A percentile compares a stretch with the other conserved stretches of the same genome.
Evolutionary conservation across 2,329 filamentous ascomycete species (phyloP).

Genomic region (Colletotrichum graminicola): DNA sequence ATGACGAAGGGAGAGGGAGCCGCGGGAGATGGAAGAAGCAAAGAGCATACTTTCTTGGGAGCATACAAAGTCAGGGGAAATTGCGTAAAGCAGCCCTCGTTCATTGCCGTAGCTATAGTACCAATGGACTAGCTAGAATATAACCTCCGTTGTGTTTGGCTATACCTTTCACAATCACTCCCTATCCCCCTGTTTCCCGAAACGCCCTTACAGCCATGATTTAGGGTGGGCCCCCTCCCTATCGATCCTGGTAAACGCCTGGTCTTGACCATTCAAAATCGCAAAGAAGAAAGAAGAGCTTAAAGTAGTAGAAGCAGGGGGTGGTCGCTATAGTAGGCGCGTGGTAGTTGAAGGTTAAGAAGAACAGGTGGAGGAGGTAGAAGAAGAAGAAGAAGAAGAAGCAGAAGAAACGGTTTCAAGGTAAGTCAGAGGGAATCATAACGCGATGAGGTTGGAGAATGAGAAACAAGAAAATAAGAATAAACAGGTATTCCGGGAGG

Average conservation of each 20-base stretch:
- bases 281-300: constrained; percentile 14
- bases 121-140: background rate
- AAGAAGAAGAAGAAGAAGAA: constrained; percentile 13
- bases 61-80: background rate
- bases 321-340: constrained; percentile 23
- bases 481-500: background rate
- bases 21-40: too few species aligned
- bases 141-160: background rate
- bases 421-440: constrained; percentile 12
- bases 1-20: background rate
- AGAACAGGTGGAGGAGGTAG: constrained; percentile 3
- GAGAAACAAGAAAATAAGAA: background rate
- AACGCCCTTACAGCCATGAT: constrained; percentile 27
- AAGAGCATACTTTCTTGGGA: background rate
- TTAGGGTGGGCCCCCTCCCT: background rate
- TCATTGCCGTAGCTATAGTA: constrained; percentile 13
- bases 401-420: constrained; percentile 1
- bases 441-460: background rate
- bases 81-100: background rate
- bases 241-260: constrained; percentile 30
- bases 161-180: background rate
- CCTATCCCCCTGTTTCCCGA: background rate
- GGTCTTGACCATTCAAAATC: constrained; percentile 12
- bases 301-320: background rate
- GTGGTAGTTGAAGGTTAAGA: constrained; percentile 32